Percentiles rank a stretch among this genome's conserved stretches.
Conservation (phyloP, 768 basidiomycete genomes). For the Leccinum imitatum region DNA sequence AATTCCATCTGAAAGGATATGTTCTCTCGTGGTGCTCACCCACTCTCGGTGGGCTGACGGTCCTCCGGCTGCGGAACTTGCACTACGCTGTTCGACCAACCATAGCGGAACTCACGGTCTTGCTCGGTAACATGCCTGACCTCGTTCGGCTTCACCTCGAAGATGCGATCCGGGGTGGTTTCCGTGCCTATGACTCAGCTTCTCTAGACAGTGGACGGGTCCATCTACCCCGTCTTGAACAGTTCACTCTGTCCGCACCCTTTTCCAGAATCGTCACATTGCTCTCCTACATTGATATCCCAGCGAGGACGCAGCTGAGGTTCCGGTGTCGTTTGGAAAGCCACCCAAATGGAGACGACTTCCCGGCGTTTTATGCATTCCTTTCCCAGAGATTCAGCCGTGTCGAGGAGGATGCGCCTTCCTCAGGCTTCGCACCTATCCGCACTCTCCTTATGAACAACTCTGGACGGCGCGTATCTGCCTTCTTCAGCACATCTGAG, state of each 20-base stretch:
- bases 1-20: background rate
- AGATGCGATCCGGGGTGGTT: background rate
- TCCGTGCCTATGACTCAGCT: background rate
- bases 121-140: background rate
- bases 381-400: background rate
- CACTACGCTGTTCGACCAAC: background rate
- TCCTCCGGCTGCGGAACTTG: background rate
- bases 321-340: background rate
- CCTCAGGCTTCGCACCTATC: background rate
- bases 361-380: background rate
- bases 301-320: background rate
- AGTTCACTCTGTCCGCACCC: background rate
- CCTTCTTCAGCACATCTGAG: background rate
- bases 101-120: background rate
- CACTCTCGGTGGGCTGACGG: constrained; percentile 1
- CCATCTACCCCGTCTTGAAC: background rate
- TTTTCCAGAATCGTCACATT: background rate
- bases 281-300: background rate
- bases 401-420: background rate
- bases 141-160: background rate
- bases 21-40: background rate
- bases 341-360: background rate
- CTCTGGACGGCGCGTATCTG: too few species aligned
- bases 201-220: background rate
- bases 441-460: background rate